phyloP scores from a whole-genome alignment of 208 protist genomes.

The Wallacemonas collosoma region DNA sequence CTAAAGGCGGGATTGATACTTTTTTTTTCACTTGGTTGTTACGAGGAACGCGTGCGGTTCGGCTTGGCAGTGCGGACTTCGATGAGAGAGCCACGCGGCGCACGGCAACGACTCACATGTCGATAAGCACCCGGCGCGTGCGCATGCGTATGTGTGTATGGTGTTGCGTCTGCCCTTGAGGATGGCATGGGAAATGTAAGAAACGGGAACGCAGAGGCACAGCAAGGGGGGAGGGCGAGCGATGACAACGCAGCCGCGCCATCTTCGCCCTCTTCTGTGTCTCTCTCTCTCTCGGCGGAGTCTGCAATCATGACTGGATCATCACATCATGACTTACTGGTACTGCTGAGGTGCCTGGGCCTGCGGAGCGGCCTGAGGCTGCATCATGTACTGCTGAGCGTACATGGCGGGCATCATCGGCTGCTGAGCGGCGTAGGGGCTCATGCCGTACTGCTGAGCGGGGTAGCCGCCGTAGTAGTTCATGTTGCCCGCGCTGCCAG shows the following conservation, averaged over 20 bases:
- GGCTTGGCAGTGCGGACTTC: no score
- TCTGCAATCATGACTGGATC: neutral
- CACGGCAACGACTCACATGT: no score
- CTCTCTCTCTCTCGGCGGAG: neutral
- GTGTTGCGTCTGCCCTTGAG: no score
- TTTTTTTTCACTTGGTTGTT: neutral
- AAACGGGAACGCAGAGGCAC: no score
- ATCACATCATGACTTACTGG: slow-evolving; percentile 22
- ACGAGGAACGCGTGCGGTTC: neutral
- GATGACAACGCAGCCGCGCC: no score
- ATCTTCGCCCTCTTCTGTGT: no score
- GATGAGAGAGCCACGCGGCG: no score
- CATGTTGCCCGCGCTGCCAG: slow-evolving; percentile 27
- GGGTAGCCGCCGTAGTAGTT: slow-evolving; percentile 60
- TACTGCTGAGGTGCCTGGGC: slow-evolving; percentile 49
- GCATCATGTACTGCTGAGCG: slow-evolving; percentile 77
- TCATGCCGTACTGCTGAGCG: slow-evolving; percentile 54
- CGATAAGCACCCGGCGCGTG: no score
- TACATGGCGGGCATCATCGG: slow-evolving; percentile 28
- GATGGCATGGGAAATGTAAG: no score
- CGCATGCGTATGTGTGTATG: no score
- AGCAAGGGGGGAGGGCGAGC: no score
- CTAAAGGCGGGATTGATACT: no score
- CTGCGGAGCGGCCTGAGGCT: slow-evolving; percentile 46
- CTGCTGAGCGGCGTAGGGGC: slow-evolving; percentile 35